Conservation (phyloP, 257 asterid genomes). For the Solanum sitiens region DNA sequence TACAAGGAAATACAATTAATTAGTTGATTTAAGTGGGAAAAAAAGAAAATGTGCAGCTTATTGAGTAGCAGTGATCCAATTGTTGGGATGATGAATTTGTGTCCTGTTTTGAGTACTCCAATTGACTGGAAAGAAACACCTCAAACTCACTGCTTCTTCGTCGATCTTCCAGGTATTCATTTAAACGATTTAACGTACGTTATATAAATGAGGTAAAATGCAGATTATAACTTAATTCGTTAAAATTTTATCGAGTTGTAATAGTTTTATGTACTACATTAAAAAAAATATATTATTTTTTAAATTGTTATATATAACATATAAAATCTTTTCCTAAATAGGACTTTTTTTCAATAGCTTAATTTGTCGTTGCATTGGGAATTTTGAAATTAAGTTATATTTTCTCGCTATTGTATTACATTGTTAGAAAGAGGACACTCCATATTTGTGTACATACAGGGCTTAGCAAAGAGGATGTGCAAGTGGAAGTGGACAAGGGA, state of each 20-base stretch:
- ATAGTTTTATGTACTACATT: too few species aligned
- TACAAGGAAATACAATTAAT: neutral
- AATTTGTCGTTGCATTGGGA: too few species aligned
- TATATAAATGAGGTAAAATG: too few species aligned
- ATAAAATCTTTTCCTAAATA: too few species aligned
- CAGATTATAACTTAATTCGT: too few species aligned
- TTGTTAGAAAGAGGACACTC: neutral
- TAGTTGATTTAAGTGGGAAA: neutral
- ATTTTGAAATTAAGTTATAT: neutral
- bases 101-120: constrained; percentile 13
- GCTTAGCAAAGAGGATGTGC: constrained; percentile 1
- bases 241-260: too few species aligned
- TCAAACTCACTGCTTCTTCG: neutral
- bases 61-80: constrained; percentile 5
- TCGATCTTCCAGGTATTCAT: constrained; percentile 4
- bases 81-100: constrained; percentile 8
- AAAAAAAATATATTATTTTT: too few species aligned
- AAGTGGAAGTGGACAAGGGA: neutral
- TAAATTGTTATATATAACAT: too few species aligned
- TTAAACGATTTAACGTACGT: too few species aligned
- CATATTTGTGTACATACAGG: neutral
- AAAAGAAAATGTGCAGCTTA: neutral
- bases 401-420: too few species aligned
- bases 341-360: too few species aligned
- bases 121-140: constrained; percentile 12